Evolutionary conservation across 177 flowering plant species (phyloP), one percentile per base, ranked within the genome.

Genomic region (Vitis hybrid): DNA sequence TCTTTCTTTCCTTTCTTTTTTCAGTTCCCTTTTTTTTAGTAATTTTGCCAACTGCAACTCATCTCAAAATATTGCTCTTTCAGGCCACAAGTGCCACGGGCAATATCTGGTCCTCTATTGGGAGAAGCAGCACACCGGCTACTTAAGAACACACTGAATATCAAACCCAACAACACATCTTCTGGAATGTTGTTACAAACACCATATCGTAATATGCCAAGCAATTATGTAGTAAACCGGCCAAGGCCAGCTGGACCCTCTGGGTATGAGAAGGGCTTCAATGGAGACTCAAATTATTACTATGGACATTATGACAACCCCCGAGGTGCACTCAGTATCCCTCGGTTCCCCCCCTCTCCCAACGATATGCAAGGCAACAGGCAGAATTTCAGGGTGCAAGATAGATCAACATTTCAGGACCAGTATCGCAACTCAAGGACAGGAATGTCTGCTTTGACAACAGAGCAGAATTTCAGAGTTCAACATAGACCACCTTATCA

Each of bases 81-180:
- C 83, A 95, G 99, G 87, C 88, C 86, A 48, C 95, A 79, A 72
- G 85, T 90, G 32, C 81, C 91, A 48, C 86, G 92, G 21, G 97
- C 93, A 15, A 89, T 95, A 63, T 82, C 84, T 70, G 98, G 97
- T 21, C 85, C 87, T 68, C 54, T 62, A 27, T 73, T 95, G 74
- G 97, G 98, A 67, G 95, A 93, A 82, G 99, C 99, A 51, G 94
- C 98, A 50, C 92, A 89, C 76, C 96, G 99, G 67, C 87, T 95
- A 24, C 84, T 95, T 15, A 92, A 83, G 73, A 88, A 88, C 74
- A 76, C 90, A 2, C 84, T 95, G 56, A 87, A 89, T 67, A 70
- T 82, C 18, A 90, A 81, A 71, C 54, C 84, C 52, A 82, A 73
- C 71, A 61, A 69, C 30, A 21, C 76, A 27, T 32, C 77, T 13